Evolutionary conservation across 768 basidiomycete genomes (phyloP).

Genomic region (Trametes cingulata): DNA sequence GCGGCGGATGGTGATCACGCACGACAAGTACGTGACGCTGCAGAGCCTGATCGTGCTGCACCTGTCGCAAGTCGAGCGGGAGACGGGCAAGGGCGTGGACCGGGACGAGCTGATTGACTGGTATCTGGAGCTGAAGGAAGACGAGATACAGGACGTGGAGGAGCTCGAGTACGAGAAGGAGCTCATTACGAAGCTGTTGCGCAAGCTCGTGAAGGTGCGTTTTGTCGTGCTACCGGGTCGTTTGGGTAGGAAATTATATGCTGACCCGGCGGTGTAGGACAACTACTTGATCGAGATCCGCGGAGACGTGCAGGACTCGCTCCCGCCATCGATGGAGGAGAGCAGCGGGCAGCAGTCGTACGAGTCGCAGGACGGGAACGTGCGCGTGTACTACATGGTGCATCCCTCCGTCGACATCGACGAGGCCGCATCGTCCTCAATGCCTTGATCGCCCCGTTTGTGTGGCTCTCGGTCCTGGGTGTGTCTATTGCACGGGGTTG

Average conservation of each 20-base stretch:
- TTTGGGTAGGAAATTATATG: background rate
- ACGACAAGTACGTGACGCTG: constrained; percentile 91
- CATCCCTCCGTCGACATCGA: constrained; percentile 87
- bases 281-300: constrained; percentile 81
- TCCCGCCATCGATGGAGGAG: constrained; percentile 63
- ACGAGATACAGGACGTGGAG: constrained; percentile 78
- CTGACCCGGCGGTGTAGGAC: constrained; percentile 51
- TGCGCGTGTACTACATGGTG: constrained; percentile 85
- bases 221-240: background rate
- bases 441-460: constrained; percentile 18
- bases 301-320: constrained; percentile 81
- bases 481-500: no score
- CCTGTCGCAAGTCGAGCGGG: constrained; percentile 72
- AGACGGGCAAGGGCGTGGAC: constrained; percentile 76
- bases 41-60: constrained; percentile 88
- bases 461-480: no score
- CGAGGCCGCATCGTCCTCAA: constrained; percentile 36
- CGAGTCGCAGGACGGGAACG: constrained; percentile 48
- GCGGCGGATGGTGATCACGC: constrained; percentile 88
- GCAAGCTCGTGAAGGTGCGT: constrained; percentile 86
- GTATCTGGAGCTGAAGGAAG: constrained; percentile 92
- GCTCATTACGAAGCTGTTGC: constrained; percentile 85
- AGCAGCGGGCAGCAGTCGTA: constrained; percentile 54
- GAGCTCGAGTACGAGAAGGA: constrained; percentile 91
- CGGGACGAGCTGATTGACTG: constrained; percentile 93